Evolutionary conservation across 1,284 basidiomycete genomes (phyloP).

Genomic region (Rhodotorula sp.): DNA sequence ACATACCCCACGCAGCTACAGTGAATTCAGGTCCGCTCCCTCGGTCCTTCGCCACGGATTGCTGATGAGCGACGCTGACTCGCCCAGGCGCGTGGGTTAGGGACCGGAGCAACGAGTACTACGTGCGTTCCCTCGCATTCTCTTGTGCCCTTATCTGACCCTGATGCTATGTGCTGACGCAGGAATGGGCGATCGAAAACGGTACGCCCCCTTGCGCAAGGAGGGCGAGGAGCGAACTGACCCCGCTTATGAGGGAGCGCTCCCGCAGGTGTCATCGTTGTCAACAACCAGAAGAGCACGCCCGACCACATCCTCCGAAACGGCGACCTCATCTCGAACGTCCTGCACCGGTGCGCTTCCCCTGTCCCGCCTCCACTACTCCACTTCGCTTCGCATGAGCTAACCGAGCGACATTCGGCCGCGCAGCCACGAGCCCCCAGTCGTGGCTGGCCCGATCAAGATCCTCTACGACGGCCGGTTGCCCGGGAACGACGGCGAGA

Average conservation of each 20-base stretch:
- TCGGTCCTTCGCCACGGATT: slow-evolving; percentile 11
- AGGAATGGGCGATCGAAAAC: slow-evolving; percentile 42
- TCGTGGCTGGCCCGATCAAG: slow-evolving; percentile 81
- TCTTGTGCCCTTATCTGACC: too few species aligned
- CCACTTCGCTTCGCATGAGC: too few species aligned
- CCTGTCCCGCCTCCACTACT: too few species aligned
- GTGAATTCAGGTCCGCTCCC: slow-evolving; percentile 44
- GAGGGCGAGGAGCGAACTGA: not conserved
- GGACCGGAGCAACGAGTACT: slow-evolving; percentile 53
- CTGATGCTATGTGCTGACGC: too few species aligned
- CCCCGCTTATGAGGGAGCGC: not conserved
- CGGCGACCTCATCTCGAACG: slow-evolving; percentile 62
- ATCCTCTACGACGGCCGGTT: slow-evolving; percentile 60
- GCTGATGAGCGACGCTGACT: slow-evolving; percentile 20
- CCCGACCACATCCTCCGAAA: slow-evolving; percentile 79
- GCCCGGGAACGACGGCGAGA: slow-evolving; percentile 42
- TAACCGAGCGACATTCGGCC: not conserved
- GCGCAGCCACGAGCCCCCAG: slow-evolving; percentile 88
- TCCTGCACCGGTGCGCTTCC: slow-evolving; percentile 39
- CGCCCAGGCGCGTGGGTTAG: slow-evolving; percentile 42
- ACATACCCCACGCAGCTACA: slow-evolving; percentile 39
- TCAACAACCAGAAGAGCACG: slow-evolving; percentile 81
- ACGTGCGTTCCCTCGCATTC: slow-evolving; percentile 39
- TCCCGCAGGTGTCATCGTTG: slow-evolving; percentile 83
- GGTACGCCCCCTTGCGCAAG: slow-evolving; percentile 12